These are phyloP conservation scores for Paraglomus brasilianum DNA, from an alignment of 192 early-diverging fungal genomes.

Conservation along the genomic window DNA sequence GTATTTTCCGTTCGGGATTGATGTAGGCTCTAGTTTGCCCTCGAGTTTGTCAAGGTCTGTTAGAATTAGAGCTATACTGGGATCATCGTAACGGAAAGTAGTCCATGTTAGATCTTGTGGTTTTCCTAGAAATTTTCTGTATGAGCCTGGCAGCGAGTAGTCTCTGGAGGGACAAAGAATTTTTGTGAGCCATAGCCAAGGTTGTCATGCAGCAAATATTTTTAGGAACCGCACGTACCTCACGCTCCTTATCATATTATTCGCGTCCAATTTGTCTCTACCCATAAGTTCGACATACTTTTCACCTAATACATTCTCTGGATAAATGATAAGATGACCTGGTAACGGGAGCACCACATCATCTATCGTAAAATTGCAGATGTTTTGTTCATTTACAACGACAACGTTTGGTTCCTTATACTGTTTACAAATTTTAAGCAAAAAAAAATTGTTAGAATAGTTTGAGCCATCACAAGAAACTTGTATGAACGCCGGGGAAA, in stretches of 20 bases:
- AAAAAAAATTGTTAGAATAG: slow-evolving; percentile 25
- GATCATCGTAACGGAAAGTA: slow-evolving; percentile 62
- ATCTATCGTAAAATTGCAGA: slow-evolving; percentile 68
- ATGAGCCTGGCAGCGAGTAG: slow-evolving; percentile 64
- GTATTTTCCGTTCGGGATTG: slow-evolving; percentile 57
- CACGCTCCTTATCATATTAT: slow-evolving; percentile 57
- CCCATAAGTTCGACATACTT: slow-evolving; percentile 73
- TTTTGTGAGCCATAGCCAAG: background rate
- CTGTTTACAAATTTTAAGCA: background rate
- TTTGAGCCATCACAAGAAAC: slow-evolving; percentile 32
- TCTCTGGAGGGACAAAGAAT: slow-evolving; percentile 40
- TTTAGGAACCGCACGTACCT: slow-evolving; percentile 42
- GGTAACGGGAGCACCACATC: slow-evolving; percentile 95
- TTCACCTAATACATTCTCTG: slow-evolving; percentile 64
- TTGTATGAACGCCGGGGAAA: background rate
- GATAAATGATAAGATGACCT: slow-evolving; percentile 77
- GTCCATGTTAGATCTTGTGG: slow-evolving; percentile 58
- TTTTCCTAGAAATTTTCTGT: slow-evolving; percentile 60
- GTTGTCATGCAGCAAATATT: background rate
- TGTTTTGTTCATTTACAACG: slow-evolving; percentile 67
- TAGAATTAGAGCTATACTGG: slow-evolving; percentile 49
- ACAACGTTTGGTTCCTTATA: slow-evolving; percentile 34
- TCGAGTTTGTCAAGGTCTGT: slow-evolving; percentile 67
- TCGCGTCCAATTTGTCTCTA: slow-evolving; percentile 68
- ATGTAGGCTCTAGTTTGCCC: slow-evolving; percentile 42